Percentiles rank a stretch among this genome's conserved stretches.
phyloP scores from a whole-genome alignment of 495 filamentous ascomycete species.

The Neurospora sp. region DNA sequence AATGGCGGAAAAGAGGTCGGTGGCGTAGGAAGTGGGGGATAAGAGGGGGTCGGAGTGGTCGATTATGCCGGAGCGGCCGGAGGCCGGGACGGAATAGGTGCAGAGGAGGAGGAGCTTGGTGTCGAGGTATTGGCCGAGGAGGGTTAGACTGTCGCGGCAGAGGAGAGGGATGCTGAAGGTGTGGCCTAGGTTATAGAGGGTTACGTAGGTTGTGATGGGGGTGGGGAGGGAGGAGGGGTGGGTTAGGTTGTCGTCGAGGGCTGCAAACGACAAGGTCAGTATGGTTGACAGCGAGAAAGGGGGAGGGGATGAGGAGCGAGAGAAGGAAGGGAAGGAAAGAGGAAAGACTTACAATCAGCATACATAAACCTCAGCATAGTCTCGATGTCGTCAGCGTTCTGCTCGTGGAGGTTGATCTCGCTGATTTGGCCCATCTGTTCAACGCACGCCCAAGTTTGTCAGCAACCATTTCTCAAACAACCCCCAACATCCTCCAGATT shows the following conservation, averaged over 20 bases:
- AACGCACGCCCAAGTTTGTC: not conserved
- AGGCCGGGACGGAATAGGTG: not conserved
- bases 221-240: not conserved
- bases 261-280: too few species aligned
- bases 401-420: slow-evolving; percentile 3
- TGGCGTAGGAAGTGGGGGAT: not conserved
- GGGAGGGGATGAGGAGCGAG: too few species aligned
- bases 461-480: not conserved
- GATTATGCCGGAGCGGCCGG: slow-evolving; percentile 4
- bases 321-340: too few species aligned
- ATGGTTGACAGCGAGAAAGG: too few species aligned
- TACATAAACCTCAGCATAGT: slow-evolving; percentile 7
- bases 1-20: slow-evolving; percentile 5
- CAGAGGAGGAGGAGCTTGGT: slow-evolving; percentile 8
- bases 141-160: slow-evolving; percentile 4
- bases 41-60: not conserved
- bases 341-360: slow-evolving; percentile 4
- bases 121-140: slow-evolving; percentile 10
- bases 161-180: slow-evolving; percentile 2
- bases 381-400: not conserved
- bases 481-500: not conserved
- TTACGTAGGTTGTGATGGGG: slow-evolving; percentile 3
- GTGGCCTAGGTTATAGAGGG: slow-evolving; percentile 10
- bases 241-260: slow-evolving; percentile 1
- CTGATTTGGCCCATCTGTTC: not conserved